These are phyloP conservation scores for Trametes elegans DNA, from an alignment of 768 basidiomycete species.

Conservation along the genomic window DNA sequence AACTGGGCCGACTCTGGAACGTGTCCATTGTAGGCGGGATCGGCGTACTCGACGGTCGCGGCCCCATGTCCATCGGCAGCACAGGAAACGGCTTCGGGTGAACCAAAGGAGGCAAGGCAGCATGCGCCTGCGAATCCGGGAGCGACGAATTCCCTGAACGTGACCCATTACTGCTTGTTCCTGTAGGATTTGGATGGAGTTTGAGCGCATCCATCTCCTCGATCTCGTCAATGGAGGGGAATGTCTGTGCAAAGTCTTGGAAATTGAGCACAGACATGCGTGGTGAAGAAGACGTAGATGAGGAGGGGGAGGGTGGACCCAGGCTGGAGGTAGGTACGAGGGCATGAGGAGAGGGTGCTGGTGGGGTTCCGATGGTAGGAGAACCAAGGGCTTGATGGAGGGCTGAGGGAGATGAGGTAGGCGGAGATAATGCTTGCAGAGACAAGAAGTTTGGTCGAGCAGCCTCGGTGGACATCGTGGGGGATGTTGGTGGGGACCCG, in stretches of 20 bases:
- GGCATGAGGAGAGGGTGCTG: constrained; percentile 43
- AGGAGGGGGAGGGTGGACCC: constrained; percentile 74
- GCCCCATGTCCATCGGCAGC: constrained; percentile 45
- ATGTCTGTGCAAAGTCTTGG: constrained; percentile 62
- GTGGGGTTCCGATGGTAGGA: constrained; percentile 23
- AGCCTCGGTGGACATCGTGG: too few relatives aligned
- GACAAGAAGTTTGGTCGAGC: constrained; percentile 41
- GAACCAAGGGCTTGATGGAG: constrained; percentile 21
- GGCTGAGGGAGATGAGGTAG: constrained; percentile 16
- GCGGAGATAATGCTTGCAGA: constrained; percentile 29
- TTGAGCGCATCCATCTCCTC: constrained; percentile 52
- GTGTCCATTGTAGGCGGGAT: constrained; percentile 55
- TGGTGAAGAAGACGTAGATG: constrained; percentile 67
- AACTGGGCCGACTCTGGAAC: constrained; percentile 62
- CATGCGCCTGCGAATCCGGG: constrained; percentile 15
- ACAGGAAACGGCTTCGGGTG: constrained; percentile 38
- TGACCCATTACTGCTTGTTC: constrained; percentile 28
- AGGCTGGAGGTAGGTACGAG: constrained; percentile 69
- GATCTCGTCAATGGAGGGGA: constrained; percentile 76
- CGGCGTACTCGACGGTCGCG: constrained; percentile 69
- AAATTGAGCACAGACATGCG: constrained; percentile 39
- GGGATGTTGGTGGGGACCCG: constrained; percentile 33
- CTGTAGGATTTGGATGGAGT: constrained; percentile 50
- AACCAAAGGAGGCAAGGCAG: constrained; percentile 9
- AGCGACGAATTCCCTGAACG: constrained; percentile 17